A percentile compares a stretch with the other conserved stretches of the same genome.
phyloP scores from a whole-genome alignment of 257 asterid genomes.

The Sherardia arvensis region DNA sequence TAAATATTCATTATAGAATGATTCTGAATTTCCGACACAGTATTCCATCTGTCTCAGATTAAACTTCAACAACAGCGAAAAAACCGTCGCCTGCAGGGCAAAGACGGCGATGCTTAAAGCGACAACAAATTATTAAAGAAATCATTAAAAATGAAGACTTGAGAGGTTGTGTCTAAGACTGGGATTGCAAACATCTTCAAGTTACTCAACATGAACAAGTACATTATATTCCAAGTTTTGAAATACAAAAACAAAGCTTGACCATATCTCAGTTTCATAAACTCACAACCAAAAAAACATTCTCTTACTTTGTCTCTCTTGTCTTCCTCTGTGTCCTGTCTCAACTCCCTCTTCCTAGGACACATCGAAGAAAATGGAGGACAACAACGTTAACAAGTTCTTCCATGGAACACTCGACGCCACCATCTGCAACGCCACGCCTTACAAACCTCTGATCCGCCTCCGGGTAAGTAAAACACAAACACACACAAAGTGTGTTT shows the following conservation, averaged over 20 bases:
- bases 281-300: conserved; percentile 7
- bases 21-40: no score
- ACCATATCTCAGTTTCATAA: neutral
- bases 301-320: neutral
- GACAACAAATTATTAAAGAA: conserved; percentile 18
- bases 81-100: no score
- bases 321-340: neutral
- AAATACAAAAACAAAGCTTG: conserved; percentile 29
- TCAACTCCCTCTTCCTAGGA: conserved; percentile 5
- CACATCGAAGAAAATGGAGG: conserved; percentile 34
- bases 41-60: neutral
- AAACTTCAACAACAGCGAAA: neutral
- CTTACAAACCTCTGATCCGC: conserved; percentile 33
- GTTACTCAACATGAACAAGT: conserved; percentile 25
- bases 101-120: conserved; percentile 43
- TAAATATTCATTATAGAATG: neutral
- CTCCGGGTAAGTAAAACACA: conserved; percentile 28
- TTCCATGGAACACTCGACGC: conserved; percentile 91
- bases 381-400: conserved; percentile 28
- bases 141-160: neutral
- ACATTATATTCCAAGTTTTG: conserved; percentile 28
- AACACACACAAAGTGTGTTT: no score
- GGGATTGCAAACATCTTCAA: conserved; percentile 35
- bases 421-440: conserved; percentile 64
- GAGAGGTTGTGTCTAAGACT: conserved; percentile 48